Evolutionary conservation across 805 yeast species (phyloP).

Genomic region (Barnettozyma siamensis): DNA sequence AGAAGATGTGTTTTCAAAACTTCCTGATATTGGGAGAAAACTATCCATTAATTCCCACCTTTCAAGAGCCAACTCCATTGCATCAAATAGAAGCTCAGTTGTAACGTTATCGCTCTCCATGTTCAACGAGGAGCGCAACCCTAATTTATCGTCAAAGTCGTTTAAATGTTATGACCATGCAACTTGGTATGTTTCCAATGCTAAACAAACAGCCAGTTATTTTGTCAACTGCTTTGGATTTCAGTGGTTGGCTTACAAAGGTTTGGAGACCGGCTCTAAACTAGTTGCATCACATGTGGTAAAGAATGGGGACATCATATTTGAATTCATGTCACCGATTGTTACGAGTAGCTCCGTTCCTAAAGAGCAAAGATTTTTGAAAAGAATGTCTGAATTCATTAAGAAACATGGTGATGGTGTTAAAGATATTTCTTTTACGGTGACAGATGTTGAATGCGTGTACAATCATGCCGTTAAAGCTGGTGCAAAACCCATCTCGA

Average conservation of each 20-base stretch:
- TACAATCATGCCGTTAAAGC: slow-evolving; percentile 40
- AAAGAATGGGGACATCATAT: slow-evolving; percentile 44
- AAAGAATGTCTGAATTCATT: slow-evolving; percentile 42
- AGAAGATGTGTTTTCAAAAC: not conserved
- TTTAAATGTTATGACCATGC: slow-evolving; percentile 54
- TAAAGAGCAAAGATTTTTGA: slow-evolving; percentile 17
- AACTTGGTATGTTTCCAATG: slow-evolving; percentile 69
- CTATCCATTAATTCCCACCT: not conserved
- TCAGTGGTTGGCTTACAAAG: slow-evolving; percentile 51
- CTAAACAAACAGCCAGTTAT: slow-evolving; percentile 54
- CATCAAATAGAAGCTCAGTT: not conserved
- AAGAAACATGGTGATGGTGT: slow-evolving; percentile 71
- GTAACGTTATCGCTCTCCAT: not conserved
- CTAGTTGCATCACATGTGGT: slow-evolving; percentile 55
- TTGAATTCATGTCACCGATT: slow-evolving; percentile 41
- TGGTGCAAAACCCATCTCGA: slow-evolving; percentile 44
- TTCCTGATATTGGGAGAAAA: not conserved
- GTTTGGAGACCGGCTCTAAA: slow-evolving; percentile 64
- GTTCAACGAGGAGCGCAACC: not conserved
- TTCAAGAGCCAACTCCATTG: not conserved
- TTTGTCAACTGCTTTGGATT: slow-evolving; percentile 59
- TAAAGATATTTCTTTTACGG: slow-evolving; percentile 69
- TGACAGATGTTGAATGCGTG: slow-evolving; percentile 41
- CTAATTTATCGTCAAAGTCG: not conserved
- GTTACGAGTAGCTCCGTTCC: slow-evolving; percentile 21